Percentiles rank a stretch among this genome's conserved stretches.
Conservation (phyloP, 306 rosid species). For the Chamaecrista fasciculata region DNA sequence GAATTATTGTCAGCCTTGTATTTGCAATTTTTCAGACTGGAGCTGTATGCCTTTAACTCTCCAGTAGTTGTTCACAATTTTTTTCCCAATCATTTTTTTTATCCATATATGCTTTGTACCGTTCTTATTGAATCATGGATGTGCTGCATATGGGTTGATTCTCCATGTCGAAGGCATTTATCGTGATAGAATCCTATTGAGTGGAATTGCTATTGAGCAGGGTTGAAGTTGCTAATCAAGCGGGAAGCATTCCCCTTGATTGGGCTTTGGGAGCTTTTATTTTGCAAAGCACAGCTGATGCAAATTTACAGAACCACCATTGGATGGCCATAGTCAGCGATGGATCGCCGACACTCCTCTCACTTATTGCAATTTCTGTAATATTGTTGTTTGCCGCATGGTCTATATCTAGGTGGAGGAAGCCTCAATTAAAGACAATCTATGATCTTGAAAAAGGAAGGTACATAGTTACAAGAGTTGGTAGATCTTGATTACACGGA, state of each 20-base stretch:
- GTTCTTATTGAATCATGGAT: neutral
- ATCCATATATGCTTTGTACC: neutral
- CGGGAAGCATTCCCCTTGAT: constrained; percentile 56
- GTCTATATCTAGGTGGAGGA: constrained; percentile 66
- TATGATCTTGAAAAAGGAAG: constrained; percentile 74
- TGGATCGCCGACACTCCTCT: constrained; percentile 41
- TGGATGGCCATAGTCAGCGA: constrained; percentile 38
- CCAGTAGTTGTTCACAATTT: neutral
- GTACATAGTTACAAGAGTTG: constrained; percentile 56
- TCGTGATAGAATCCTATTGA: constrained; percentile 6
- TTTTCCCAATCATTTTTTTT: neutral
- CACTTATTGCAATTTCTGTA: constrained; percentile 41
- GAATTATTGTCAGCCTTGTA: neutral
- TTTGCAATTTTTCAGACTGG: neutral
- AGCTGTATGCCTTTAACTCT: neutral
- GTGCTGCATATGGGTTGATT: neutral
- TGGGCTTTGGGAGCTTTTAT: constrained; percentile 83
- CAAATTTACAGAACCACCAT: constrained; percentile 34
- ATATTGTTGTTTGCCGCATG: constrained; percentile 51
- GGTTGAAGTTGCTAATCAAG: constrained; percentile 49
- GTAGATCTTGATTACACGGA: constrained; percentile 33
- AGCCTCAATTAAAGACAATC: constrained; percentile 62
- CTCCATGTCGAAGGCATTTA: neutral
- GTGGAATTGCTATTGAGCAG: constrained; percentile 37
- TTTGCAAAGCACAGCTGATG: constrained; percentile 48